Conservation (phyloP, 1,284 basidiomycete genomes). For the Moesziomyces aphidis region DNA sequence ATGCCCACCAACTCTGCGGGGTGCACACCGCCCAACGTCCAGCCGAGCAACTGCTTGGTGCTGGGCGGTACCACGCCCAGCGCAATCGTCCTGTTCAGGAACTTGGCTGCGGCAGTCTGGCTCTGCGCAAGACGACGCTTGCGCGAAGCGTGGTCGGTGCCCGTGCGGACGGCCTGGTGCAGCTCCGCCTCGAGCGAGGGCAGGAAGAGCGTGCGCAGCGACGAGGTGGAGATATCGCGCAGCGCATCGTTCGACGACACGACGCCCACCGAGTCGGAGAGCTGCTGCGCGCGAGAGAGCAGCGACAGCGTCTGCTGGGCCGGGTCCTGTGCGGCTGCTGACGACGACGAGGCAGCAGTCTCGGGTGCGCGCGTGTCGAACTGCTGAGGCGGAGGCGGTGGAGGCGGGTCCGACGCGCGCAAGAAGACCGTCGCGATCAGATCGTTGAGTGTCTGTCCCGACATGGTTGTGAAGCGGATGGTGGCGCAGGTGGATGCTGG, state of each 20-base stretch:
- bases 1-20: constrained; percentile 6
- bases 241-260: constrained; percentile 53
- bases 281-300: constrained; percentile 33
- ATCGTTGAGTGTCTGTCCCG: constrained; percentile 33
- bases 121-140: constrained; percentile 21
- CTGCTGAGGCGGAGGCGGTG: constrained; percentile 22
- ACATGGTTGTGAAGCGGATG: constrained; percentile 10
- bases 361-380: constrained; percentile 25
- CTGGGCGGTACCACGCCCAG: constrained; percentile 37
- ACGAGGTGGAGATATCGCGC: constrained; percentile 55
- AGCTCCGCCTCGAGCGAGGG: constrained; percentile 45
- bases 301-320: constrained; percentile 22
- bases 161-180: constrained; percentile 20
- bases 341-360: constrained; percentile 12
- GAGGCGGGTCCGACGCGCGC: constrained; percentile 30
- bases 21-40: constrained; percentile 11
- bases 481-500: not conserved
- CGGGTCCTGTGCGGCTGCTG: constrained; percentile 8
- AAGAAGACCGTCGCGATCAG: constrained; percentile 35
- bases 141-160: constrained; percentile 15
- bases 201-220: constrained; percentile 56
- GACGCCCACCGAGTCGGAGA: constrained; percentile 49
- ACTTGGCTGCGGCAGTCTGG: constrained; percentile 22
- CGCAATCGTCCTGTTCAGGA: constrained; percentile 20
- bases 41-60: constrained; percentile 19